A percentile compares a stretch with the other conserved stretches of the same genome.
Evolutionary conservation across 169 alveolate species (phyloP).

Genomic region (Plasmodium malariae): DNA sequence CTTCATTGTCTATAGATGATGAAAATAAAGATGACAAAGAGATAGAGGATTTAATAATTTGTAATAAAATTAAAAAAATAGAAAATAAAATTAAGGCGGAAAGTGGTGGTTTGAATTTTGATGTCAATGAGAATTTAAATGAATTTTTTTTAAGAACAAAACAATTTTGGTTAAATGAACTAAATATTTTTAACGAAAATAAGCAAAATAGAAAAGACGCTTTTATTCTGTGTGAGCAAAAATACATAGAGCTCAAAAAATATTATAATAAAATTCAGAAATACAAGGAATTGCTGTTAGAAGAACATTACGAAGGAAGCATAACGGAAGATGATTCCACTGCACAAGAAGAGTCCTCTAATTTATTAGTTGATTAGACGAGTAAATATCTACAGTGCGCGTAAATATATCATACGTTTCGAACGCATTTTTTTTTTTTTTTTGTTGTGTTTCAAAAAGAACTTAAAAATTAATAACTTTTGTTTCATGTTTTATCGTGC

Average conservation of each 20-base stretch:
- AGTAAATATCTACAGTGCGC: background rate
- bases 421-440: background rate
- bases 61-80: slow-evolving; percentile 67
- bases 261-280: slow-evolving; percentile 66
- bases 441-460: background rate
- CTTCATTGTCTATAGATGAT: slow-evolving; percentile 72
- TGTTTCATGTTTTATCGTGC: background rate
- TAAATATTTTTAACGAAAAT: slow-evolving; percentile 14
- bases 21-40: slow-evolving; percentile 75
- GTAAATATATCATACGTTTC: background rate
- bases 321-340: slow-evolving; percentile 19
- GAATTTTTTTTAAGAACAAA: slow-evolving; percentile 86
- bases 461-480: background rate
- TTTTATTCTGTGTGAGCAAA: slow-evolving; percentile 58
- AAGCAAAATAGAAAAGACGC: slow-evolving; percentile 77
- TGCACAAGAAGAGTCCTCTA: slow-evolving; percentile 17
- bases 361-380: background rate
- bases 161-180: slow-evolving; percentile 81
- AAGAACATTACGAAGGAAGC: slow-evolving; percentile 30
- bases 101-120: slow-evolving; percentile 26
- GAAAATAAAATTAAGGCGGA: slow-evolving; percentile 58
- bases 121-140: slow-evolving; percentile 82
- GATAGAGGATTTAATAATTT: slow-evolving; percentile 40
- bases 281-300: slow-evolving; percentile 48
- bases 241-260: slow-evolving; percentile 38